Percentiles rank a stretch among this genome's conserved stretches.
These are phyloP conservation scores for Phialophora tarda DNA, from an alignment of 2,329 filamentous ascomycete species.

Conservation along the genomic window DNA sequence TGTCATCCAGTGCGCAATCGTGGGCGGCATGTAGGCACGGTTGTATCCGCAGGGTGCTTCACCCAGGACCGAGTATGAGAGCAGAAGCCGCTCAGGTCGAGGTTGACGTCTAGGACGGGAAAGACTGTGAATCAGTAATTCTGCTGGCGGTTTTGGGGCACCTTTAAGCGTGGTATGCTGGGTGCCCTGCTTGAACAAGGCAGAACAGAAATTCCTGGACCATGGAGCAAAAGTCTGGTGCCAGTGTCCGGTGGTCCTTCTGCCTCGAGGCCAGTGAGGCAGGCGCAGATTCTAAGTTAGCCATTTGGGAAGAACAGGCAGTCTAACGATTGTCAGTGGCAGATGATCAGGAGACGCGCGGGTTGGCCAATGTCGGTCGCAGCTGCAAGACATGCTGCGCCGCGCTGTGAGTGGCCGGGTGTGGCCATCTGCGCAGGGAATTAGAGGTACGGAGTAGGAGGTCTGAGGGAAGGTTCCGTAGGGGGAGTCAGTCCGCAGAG, in stretches of 20 bases:
- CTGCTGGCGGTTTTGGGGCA: constrained; percentile 16
- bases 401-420: constrained; percentile 36
- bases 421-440: constrained; percentile 27
- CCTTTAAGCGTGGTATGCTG: constrained; percentile 25
- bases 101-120: constrained; percentile 20
- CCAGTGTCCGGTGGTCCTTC: constrained; percentile 21
- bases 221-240: constrained; percentile 17
- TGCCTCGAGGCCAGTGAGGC: constrained; percentile 25
- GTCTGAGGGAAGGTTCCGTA: constrained; percentile 34
- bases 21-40: constrained; percentile 28
- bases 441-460: constrained; percentile 20
- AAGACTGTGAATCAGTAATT: constrained; percentile 20
- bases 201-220: constrained; percentile 32
- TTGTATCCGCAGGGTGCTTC: constrained; percentile 21
- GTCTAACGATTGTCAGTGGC: constrained; percentile 26
- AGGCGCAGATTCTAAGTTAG: constrained; percentile 33
- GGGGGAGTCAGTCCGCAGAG: constrained; percentile 12
- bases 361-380: constrained; percentile 35
- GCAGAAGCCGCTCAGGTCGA: not conserved
- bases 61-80: constrained; percentile 10
- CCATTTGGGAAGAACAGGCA: constrained; percentile 31
- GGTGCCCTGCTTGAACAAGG: constrained; percentile 26
- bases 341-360: constrained; percentile 38
- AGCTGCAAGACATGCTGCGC: constrained; percentile 37
- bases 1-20: constrained; percentile 30